A percentile compares a stretch with the other conserved stretches of the same genome.
Conservation (phyloP, 1,139 yeast genomes). For the Kurtzmaniella natalensis region DNA sequence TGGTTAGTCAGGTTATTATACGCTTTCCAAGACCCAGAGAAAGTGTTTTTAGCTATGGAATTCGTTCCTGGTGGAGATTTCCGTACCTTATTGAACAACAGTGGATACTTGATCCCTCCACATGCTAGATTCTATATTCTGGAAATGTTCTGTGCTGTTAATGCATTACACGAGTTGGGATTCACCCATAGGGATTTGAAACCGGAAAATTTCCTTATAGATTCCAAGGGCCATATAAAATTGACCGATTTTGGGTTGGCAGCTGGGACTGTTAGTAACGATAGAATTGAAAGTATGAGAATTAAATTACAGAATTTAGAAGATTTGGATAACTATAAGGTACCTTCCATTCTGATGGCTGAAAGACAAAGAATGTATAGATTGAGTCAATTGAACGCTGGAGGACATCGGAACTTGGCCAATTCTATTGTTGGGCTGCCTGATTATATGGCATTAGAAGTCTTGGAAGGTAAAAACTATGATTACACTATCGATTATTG, state of each 20-base stretch:
- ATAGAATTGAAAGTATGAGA: constrained; percentile 91
- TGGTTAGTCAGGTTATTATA: constrained; percentile 93
- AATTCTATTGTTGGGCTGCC: constrained; percentile 97
- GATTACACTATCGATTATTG: constrained; percentile 97
- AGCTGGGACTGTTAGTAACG: constrained; percentile 91
- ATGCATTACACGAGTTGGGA: constrained; percentile 90
- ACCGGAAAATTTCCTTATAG: constrained; percentile 95
- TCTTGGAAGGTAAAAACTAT: constrained; percentile 87
- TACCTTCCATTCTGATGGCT: constrained; percentile 70
- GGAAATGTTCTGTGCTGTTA: constrained; percentile 95
- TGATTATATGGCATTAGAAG: constrained; percentile 98
- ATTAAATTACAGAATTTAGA: constrained; percentile 77
- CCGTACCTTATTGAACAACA: constrained; percentile 87
- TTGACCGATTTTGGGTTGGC: constrained; percentile 97
- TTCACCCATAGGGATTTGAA: constrained; percentile 96
- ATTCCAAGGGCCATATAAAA: constrained; percentile 92
- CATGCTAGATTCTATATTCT: constrained; percentile 93
- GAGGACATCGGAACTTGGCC: constrained; percentile 62
- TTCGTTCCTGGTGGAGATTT: constrained; percentile 99
- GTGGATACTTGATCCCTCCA: constrained; percentile 88
- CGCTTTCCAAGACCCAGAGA: constrained; percentile 91
- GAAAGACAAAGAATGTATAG: constrained; percentile 87
- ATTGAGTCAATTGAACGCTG: constrained; percentile 57
- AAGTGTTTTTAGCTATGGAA: constrained; percentile 95
- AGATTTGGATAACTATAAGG: constrained; percentile 61